Percentiles rank a stretch among this genome's conserved stretches.
These are phyloP conservation scores for Pythium periplocum DNA, from an alignment of 352 stramenopile genomes.

Conservation along the genomic window DNA sequence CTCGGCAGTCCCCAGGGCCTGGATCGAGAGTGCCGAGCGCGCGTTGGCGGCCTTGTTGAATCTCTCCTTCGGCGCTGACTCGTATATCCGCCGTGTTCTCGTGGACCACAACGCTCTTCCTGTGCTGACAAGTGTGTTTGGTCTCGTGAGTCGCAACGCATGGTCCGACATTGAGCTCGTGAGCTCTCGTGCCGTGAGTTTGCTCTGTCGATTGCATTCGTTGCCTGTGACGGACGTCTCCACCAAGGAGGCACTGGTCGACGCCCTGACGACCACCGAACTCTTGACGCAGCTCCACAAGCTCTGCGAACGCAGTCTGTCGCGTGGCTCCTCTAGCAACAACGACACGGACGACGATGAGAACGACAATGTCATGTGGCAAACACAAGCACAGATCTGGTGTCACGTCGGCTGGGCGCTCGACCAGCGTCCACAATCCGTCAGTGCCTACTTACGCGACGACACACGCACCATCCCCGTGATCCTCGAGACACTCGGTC, in stretches of 20 bases:
- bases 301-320: constrained; percentile 15
- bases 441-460: constrained; percentile 33
- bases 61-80: constrained; percentile 37
- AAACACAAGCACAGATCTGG: constrained; percentile 61
- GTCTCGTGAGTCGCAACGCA: no score
- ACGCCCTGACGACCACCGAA: background rate
- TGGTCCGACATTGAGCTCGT: constrained; percentile 12
- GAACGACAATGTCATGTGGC: constrained; percentile 21
- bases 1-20: no score
- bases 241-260: background rate
- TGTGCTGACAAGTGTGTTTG: background rate
- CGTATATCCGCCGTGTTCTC: constrained; percentile 31
- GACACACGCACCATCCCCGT: constrained; percentile 19
- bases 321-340: constrained; percentile 9
- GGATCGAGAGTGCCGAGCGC: constrained; percentile 25
- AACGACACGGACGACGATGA: constrained; percentile 1
- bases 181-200: constrained; percentile 33
- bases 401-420: constrained; percentile 67
- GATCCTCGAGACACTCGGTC: constrained; percentile 34
- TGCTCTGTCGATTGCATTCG: constrained; percentile 60
- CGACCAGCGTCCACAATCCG: constrained; percentile 12
- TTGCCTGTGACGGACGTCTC: constrained; percentile 4
- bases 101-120: constrained; percentile 15
- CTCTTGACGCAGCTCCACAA: constrained; percentile 13
- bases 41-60: constrained; percentile 61